Conservation (phyloP, 331 rosid species). For the Acacia pycnantha region DNA sequence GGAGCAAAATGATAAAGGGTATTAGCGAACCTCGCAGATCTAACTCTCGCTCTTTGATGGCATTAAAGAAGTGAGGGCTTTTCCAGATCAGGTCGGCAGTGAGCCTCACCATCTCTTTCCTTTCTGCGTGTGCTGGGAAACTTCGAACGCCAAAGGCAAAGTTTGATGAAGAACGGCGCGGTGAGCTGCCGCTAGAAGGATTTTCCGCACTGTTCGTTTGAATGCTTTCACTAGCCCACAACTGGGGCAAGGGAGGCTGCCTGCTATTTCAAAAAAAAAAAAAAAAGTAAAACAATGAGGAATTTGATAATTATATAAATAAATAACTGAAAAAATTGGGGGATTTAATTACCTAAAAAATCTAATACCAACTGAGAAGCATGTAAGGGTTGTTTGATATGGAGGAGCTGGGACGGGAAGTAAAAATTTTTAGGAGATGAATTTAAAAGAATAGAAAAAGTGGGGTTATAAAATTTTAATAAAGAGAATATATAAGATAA, state of each 20-base stretch:
- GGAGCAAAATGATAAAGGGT: background rate
- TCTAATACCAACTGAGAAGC: no score
- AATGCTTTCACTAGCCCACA: background rate
- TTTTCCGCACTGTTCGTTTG: background rate
- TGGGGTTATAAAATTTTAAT: no score
- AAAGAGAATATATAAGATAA: no score
- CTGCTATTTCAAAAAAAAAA: background rate
- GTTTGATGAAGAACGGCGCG: background rate
- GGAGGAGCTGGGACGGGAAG: no score
- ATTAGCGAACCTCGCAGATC: constrained; percentile 71
- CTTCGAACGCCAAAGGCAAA: background rate
- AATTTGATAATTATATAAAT: no score
- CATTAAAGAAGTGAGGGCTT: constrained; percentile 93
- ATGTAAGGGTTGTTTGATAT: no score
- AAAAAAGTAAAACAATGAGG: no score
- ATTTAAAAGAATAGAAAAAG: no score
- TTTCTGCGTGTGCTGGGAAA: background rate
- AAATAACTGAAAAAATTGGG: no score
- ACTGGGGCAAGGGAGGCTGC: background rate
- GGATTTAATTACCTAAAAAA: no score
- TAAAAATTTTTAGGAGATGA: no score
- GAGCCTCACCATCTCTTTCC: constrained; percentile 71
- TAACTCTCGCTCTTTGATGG: constrained; percentile 83
- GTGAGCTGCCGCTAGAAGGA: background rate
- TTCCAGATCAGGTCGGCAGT: constrained; percentile 89